A percentile compares a stretch with the other conserved stretches of the same genome.
Evolutionary conservation across 306 rosid genomes (phyloP).

Genomic region (Prunus mira): DNA sequence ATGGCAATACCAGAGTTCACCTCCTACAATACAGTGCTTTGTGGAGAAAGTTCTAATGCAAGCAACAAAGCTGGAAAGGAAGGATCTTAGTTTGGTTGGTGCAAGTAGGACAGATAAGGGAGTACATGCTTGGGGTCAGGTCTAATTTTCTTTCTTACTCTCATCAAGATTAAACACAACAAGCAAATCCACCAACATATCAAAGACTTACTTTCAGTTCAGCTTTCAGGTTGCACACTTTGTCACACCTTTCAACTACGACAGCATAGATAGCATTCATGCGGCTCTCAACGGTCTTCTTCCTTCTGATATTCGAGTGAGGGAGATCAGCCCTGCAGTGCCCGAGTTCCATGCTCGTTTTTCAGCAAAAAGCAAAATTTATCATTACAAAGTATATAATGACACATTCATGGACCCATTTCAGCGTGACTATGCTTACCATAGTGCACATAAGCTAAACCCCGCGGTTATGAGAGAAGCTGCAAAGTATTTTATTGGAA

Average conservation of each 20-base stretch:
- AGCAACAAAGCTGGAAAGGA: slow-evolving; percentile 73
- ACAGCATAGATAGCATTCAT: slow-evolving; percentile 59
- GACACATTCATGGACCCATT: slow-evolving; percentile 79
- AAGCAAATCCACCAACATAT: slow-evolving; percentile 2
- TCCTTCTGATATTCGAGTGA: slow-evolving; percentile 81
- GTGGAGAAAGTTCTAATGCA: slow-evolving; percentile 64
- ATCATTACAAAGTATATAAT: slow-evolving; percentile 89
- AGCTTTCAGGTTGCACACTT: slow-evolving; percentile 90
- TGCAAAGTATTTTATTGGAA: slow-evolving; percentile 69
- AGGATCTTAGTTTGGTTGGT: slow-evolving; percentile 75
- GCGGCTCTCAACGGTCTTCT: slow-evolving; percentile 82
- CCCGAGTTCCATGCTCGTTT: slow-evolving; percentile 91
- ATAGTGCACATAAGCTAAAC: slow-evolving; percentile 70
- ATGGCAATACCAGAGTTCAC: slow-evolving; percentile 93
- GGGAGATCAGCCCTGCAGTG: slow-evolving; percentile 76
- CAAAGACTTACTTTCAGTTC: slow-evolving; percentile 29
- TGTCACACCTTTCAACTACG: slow-evolving; percentile 74
- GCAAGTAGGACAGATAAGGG: slow-evolving; percentile 91
- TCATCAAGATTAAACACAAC: slow-evolving; percentile 13
- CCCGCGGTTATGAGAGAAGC: slow-evolving; percentile 71
- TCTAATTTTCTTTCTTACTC: slow-evolving; percentile 39
- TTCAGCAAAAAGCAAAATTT: slow-evolving; percentile 77
- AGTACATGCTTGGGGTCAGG: slow-evolving; percentile 99
- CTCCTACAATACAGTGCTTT: slow-evolving; percentile 78
- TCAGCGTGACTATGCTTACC: slow-evolving; percentile 71